A percentile compares a stretch with the other conserved stretches of the same genome.
These are phyloP conservation scores for Atkinsonella hypoxylon DNA, from an alignment of 2,329 filamentous ascomycete genomes.

Conservation along the genomic window DNA sequence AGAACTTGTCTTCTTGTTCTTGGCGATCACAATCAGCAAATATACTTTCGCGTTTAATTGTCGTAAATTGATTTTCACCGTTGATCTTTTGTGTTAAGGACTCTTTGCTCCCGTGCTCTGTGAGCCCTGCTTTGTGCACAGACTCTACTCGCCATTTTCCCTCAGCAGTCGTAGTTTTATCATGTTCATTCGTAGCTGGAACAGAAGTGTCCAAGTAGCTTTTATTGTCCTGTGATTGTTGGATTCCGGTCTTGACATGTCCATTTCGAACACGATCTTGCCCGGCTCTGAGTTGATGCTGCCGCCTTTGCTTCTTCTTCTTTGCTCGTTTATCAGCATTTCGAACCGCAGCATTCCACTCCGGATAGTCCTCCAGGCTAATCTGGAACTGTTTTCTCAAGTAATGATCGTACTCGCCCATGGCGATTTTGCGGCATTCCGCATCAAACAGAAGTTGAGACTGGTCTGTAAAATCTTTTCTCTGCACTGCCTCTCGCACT, in stretches of 20 bases:
- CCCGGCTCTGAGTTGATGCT: not conserved
- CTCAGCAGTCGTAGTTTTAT: not conserved
- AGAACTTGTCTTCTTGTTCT: not conserved
- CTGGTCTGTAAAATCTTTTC: not conserved
- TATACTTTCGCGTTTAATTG: not conserved
- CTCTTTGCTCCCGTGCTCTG: not conserved
- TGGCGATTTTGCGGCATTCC: not conserved
- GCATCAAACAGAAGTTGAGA: not conserved
- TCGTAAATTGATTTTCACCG: not conserved
- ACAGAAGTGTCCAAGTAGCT: not conserved
- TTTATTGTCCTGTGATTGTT: not conserved
- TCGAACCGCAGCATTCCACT: constrained; percentile 3
- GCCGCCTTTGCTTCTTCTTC: constrained; percentile 1
- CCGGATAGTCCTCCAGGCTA: not conserved
- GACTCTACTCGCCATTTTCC: not conserved
- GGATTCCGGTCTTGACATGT: not conserved
- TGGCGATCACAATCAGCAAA: not conserved
- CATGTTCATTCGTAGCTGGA: not conserved
- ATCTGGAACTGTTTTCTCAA: not conserved
- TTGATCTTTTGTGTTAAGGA: not conserved
- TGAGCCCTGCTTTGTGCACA: not conserved
- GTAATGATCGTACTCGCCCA: not conserved
- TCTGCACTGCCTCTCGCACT: constrained; percentile 2
- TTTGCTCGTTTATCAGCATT: constrained; percentile 1
- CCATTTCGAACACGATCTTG: not conserved